A percentile compares a stretch with the other conserved stretches of the same genome.
These are phyloP conservation scores for Aureobasidium uvarum DNA, from an alignment of 2,329 filamentous ascomycete genomes.

Conservation along the genomic window DNA sequence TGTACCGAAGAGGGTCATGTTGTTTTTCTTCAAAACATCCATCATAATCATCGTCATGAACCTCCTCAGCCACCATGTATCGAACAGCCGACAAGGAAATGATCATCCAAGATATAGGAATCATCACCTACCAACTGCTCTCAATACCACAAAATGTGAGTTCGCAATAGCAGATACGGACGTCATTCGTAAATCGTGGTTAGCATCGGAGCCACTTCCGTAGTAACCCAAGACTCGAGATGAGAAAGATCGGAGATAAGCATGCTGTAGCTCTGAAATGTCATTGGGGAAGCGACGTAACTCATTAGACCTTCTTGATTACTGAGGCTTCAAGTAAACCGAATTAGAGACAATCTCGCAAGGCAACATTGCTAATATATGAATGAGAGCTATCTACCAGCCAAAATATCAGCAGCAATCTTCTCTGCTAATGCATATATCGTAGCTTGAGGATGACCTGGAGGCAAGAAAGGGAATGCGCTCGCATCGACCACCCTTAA, in stretches of 20 bases:
- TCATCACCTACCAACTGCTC: background rate
- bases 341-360: too few species aligned
- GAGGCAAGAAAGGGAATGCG: constrained; percentile 33
- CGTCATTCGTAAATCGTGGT: background rate
- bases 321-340: too few species aligned
- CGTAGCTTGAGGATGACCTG: constrained; percentile 27
- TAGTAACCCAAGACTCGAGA: too few species aligned
- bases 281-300: too few species aligned
- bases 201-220: background rate
- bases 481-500: constrained; percentile 42
- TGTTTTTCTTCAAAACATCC: too few species aligned
- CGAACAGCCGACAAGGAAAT: too few species aligned
- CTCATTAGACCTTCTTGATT: too few species aligned
- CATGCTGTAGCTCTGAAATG: too few species aligned
- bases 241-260: too few species aligned
- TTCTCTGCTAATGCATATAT: constrained; percentile 40
- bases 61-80: too few species aligned
- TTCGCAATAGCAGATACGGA: background rate
- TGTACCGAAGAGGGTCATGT: too few species aligned
- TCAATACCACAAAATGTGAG: background rate
- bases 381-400: background rate
- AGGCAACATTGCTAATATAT: background rate
- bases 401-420: constrained; percentile 32
- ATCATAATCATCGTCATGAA: too few species aligned
- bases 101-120: background rate